phyloP scores from a whole-genome alignment of 2,329 filamentous ascomycete genomes.

The Colletotrichum scovillei region DNA sequence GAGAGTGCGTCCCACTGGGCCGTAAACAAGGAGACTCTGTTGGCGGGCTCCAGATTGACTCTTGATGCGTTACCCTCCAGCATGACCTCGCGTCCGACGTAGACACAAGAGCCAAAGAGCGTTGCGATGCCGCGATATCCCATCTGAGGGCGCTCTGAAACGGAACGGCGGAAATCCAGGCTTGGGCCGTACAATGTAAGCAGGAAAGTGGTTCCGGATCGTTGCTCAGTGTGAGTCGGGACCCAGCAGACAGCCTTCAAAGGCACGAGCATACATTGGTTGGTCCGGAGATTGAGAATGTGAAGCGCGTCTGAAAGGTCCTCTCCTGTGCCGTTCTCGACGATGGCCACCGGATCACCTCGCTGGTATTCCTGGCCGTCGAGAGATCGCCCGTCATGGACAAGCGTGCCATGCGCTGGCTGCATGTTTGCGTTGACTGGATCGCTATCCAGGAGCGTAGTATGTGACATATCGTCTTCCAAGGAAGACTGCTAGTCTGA shows the following conservation, averaged over 20 bases:
- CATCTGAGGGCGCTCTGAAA: slow-evolving; percentile 10
- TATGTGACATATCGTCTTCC: neutral
- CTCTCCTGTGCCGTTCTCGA: slow-evolving; percentile 29
- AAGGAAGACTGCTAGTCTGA: too few species aligned
- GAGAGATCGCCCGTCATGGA: slow-evolving; percentile 29
- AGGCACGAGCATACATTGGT: slow-evolving; percentile 28
- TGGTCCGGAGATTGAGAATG: slow-evolving; percentile 31
- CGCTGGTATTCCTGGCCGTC: slow-evolving; percentile 25
- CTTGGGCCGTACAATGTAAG: slow-evolving; percentile 29
- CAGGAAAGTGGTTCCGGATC: slow-evolving; percentile 30
- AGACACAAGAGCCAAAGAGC: slow-evolving; percentile 25
- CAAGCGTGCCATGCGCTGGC: slow-evolving; percentile 29
- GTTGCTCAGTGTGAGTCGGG: slow-evolving; percentile 34
- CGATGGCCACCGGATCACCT: slow-evolving; percentile 30
- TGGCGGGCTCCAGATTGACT: slow-evolving; percentile 7
- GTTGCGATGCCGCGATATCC: slow-evolving; percentile 30
- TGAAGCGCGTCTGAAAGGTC: slow-evolving; percentile 14
- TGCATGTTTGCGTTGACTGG: slow-evolving; percentile 28
- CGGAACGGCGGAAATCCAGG: slow-evolving; percentile 23
- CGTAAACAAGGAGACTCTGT: slow-evolving; percentile 26
- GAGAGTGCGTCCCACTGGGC: slow-evolving; percentile 33
- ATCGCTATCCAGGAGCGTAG: neutral
- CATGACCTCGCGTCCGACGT: slow-evolving; percentile 26
- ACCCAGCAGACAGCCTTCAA: slow-evolving; percentile 34
- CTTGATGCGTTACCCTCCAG: slow-evolving; percentile 27